These are phyloP conservation scores for Vitis rotundifolia DNA, from an alignment of 164 flowering plant species.

Conservation along the genomic window DNA sequence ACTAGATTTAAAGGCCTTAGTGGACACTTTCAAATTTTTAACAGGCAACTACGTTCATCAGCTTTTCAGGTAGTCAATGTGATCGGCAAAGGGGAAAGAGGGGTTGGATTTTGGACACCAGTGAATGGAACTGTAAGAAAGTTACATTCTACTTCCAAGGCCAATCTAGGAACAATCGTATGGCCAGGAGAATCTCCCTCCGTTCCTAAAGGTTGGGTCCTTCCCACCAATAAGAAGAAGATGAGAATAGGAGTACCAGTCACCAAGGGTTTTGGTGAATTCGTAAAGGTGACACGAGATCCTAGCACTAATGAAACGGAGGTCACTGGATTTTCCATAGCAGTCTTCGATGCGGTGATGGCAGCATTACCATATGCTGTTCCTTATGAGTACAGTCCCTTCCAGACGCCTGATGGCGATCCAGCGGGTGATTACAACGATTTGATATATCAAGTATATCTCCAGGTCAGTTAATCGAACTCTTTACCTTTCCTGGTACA, in stretches of 20 bases:
- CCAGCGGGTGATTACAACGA: conserved; percentile 12
- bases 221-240: conserved; percentile 29
- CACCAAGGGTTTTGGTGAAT: conserved; percentile 27
- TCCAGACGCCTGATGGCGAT: not conserved
- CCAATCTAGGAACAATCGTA: conserved; percentile 7
- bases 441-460: not conserved
- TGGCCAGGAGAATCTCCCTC: conserved; percentile 40
- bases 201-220: conserved; percentile 32
- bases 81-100: conserved; percentile 18
- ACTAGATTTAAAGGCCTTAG: conserved; percentile 27
- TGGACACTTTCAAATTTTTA: conserved; percentile 25
- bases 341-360: conserved; percentile 32
- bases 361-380: conserved; percentile 8
- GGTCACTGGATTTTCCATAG: conserved; percentile 32
- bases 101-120: conserved; percentile 43
- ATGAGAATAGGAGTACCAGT: conserved; percentile 40
- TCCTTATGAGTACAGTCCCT: conserved; percentile 7
- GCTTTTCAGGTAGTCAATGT: conserved; percentile 40
- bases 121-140: conserved; percentile 8
- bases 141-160: not conserved
- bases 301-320: not conserved
- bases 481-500: too few species aligned
- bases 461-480: not conserved
- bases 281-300: conserved; percentile 23
- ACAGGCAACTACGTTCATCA: conserved; percentile 26